Base-by-base conservation (phyloP, 192 early-diverging fungal genomes). In the Allomyces javanicus region DNA sequence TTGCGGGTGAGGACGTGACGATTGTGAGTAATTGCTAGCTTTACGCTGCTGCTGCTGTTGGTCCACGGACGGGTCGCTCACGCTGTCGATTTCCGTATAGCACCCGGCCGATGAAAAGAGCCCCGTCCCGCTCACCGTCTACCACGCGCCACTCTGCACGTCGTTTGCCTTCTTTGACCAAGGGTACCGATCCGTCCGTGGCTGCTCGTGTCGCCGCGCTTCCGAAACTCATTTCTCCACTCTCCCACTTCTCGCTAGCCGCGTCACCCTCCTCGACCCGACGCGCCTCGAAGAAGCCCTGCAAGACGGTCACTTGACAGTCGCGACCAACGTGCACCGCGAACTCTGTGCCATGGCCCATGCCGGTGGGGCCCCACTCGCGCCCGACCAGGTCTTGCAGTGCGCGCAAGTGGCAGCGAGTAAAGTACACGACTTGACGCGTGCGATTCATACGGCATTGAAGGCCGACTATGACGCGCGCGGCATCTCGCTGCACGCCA, bases 321-420 rank as follows among this genome's bases (percentile, higher is more conserved):
- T 96, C 24, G 89, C 91, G 44, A 76, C 96, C 65, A 99, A 97
- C 66, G 79, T 84, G 9, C 91, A 99, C 71, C 81, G 87, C 61
- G 96, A 99, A 72, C 79, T 99, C 11, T 97, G 92, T 68, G 85
- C 92, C 22, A 68, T 97, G 62, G 86, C 85, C 64, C 97, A 96
- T 73, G 87, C 91, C 4, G 94, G 94, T 22, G 96, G 92, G 40
- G 78, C 86, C 24, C 78, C 89, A n/a, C 69, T 97, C 63, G 79
- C 80, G n/a, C 70, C 83, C 27, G 78, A 81, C 61, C 79, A 86
- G 76, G 80, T 99, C 33, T 63, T 93, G 24, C 73, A 81, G 64
- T 99, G 96, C 74, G 84, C 84, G 3, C 78, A 90, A 64, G 79
- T 97, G 62, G 93, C 94, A 0, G 71, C 85, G 26, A 77, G 76